Evolutionary conservation across 1,284 basidiomycete genomes (phyloP), one percentile per base, ranked within the genome.

Genomic region (Gymnopus androsaceus): DNA sequence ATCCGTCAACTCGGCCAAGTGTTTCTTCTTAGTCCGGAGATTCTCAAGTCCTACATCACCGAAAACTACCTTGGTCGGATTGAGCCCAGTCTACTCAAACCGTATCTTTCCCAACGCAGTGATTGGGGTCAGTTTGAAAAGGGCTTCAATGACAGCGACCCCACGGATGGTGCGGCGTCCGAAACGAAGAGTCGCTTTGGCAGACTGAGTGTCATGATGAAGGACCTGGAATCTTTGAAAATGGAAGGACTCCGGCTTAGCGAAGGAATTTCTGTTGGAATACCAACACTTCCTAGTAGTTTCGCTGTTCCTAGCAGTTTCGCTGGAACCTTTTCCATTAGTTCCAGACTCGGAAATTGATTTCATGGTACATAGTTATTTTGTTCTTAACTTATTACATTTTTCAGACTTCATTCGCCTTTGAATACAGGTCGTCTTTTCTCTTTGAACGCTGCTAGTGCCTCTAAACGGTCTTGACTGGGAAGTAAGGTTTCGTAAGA

Each of bases 1-100:
- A 88, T 99, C 61, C 90, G 96, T 44, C 95, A 99, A 72, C 86
- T 99, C 1, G 97, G 97, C 64, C 97, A 98, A 68, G 83, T 96
- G 56, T 99, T 98, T 80, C 88, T 98, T 63, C 92, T 98, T 44
- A 89, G 88, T 58, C 94, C 95, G 4, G 93, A 96, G 60, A 93
- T 94, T 56, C 82, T 98, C 61, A 92, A 91, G 62, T 92, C 93
- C 1, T 98, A 95, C 74, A 92, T 97, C 71, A 90, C 89, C 3
- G 95, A 96, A 66, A 89, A 88, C 52, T 92, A 94, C 68, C 84
- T 98, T 5, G 94, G 94, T 7, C 85, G 92, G 19, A 95, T 99
- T 63, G 96, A 99, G 65, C 77, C 92, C 3, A 80, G 82, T 14
- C 79, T 98, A 25, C 81, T 99, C 28, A 87, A 90, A 47, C 97